These are phyloP conservation scores for Epicoccum sorghinum DNA, from an alignment of 2,329 filamentous ascomycete genomes.

Conservation along the genomic window DNA sequence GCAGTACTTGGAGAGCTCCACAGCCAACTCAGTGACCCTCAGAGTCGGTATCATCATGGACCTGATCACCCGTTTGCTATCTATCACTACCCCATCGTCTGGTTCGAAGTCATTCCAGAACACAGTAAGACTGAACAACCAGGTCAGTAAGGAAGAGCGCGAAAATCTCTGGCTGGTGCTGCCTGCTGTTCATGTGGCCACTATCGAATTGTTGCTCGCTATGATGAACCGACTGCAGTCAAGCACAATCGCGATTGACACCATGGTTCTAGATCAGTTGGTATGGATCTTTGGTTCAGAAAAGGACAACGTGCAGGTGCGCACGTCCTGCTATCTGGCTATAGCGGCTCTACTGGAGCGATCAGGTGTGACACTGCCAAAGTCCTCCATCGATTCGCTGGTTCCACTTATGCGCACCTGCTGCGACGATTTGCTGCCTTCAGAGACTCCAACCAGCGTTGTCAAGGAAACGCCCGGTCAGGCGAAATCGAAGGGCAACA, in stretches of 20 bases:
- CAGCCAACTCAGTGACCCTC: slow-evolving; percentile 68
- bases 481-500: slow-evolving; percentile 50
- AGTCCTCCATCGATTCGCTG: slow-evolving; percentile 68
- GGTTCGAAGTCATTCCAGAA: slow-evolving; percentile 48
- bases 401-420: slow-evolving; percentile 67
- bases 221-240: slow-evolving; percentile 65
- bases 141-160: slow-evolving; percentile 79
- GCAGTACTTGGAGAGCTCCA: slow-evolving; percentile 67
- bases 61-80: slow-evolving; percentile 71
- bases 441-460: slow-evolving; percentile 42
- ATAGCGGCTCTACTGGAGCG: slow-evolving; percentile 64
- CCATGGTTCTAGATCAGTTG: slow-evolving; percentile 72
- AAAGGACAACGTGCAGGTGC: slow-evolving; percentile 58
- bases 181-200: slow-evolving; percentile 74
- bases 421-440: slow-evolving; percentile 74
- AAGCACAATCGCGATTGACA: slow-evolving; percentile 64
- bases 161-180: slow-evolving; percentile 77
- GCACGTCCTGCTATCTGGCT: slow-evolving; percentile 66
- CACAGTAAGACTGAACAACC: slow-evolving; percentile 67
- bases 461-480: slow-evolving; percentile 48
- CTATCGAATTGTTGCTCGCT: slow-evolving; percentile 66
- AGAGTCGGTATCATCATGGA: slow-evolving; percentile 73
- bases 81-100: slow-evolving; percentile 62
- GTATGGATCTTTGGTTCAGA: slow-evolving; percentile 71
- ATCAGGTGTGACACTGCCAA: slow-evolving; percentile 70